Percentiles rank a stretch among this genome's conserved stretches.
Evolutionary conservation across 1,139 yeast genomes (phyloP).

Genomic region (Pichia sp.): DNA sequence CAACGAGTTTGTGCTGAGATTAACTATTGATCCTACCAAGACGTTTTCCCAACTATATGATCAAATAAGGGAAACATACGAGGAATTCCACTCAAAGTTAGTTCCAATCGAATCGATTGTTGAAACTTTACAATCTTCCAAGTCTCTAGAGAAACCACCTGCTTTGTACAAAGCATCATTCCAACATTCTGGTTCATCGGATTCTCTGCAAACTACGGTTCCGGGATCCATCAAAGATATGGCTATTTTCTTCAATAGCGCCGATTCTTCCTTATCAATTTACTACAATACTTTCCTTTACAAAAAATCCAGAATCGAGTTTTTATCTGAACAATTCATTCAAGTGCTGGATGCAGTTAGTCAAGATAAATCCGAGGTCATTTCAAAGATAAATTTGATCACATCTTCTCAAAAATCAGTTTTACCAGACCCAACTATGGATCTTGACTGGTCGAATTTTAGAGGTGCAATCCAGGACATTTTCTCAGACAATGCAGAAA

Average conservation of each 20-base stretch:
- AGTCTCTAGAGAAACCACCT: constrained; percentile 50
- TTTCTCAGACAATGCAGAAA: constrained; percentile 74
- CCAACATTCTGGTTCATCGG: constrained; percentile 37
- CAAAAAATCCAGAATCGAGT: constrained; percentile 57
- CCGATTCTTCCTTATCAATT: constrained; percentile 29
- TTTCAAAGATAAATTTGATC: constrained; percentile 59
- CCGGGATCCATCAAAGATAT: constrained; percentile 54
- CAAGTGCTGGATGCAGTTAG: constrained; percentile 38
- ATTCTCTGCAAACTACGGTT: constrained; percentile 40
- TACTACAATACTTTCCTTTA: constrained; percentile 74
- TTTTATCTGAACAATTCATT: constrained; percentile 65
- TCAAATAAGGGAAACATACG: constrained; percentile 37
- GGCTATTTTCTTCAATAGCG: constrained; percentile 39
- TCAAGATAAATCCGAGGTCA: constrained; percentile 30
- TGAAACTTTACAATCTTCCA: constrained; percentile 37
- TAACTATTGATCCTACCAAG: constrained; percentile 44
- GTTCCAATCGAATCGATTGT: constrained; percentile 54
- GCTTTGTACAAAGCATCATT: constrained; percentile 58
- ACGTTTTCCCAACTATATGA: constrained; percentile 46
- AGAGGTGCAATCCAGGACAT: constrained; percentile 96
- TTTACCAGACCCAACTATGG: constrained; percentile 82
- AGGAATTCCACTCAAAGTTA: constrained; percentile 30
- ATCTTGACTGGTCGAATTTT: constrained; percentile 85
- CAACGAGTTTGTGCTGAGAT: constrained; percentile 47
- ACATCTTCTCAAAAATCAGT: constrained; percentile 50